These are phyloP conservation scores for Cenchrus americanus DNA, from an alignment of 176 grass and related monocot genomes.

Conservation along the genomic window DNA sequence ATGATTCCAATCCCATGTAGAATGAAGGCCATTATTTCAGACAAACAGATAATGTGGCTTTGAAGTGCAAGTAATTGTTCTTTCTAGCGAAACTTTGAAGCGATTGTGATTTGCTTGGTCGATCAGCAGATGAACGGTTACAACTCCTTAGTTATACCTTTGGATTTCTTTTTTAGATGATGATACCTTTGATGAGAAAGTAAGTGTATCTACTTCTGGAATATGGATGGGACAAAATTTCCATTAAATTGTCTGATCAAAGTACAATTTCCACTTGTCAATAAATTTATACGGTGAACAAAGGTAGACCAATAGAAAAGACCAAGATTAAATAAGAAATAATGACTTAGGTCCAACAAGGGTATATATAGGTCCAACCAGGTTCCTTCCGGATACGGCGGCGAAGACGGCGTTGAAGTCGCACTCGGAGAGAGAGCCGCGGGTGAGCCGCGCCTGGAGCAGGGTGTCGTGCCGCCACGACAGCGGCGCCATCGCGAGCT, in stretches of 20 bases:
- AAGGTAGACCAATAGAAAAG: neutral
- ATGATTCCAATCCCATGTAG: neutral
- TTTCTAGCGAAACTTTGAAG: neutral
- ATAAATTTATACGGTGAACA: neutral
- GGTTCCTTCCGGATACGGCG: no score
- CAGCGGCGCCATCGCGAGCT: slow-evolving; percentile 45
- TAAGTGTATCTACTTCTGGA: no score
- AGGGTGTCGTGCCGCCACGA: slow-evolving; percentile 66
- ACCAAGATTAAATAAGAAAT: neutral
- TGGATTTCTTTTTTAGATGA: no score
- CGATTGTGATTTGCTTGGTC: neutral
- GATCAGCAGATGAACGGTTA: neutral
- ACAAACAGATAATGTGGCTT: neutral
- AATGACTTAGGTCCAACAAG: neutral
- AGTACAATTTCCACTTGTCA: neutral
- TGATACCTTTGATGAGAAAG: no score
- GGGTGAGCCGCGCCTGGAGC: no score
- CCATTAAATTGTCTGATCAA: neutral
- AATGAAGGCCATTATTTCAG: neutral
- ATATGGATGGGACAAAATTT: no score
- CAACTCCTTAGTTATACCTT: neutral
- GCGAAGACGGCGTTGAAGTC: no score
- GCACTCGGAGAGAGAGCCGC: no score
- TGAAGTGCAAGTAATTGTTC: neutral
- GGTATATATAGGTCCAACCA: no score